Evolutionary conservation across 2,329 filamentous ascomycete genomes (phyloP).

Genomic region (Rutstroemia sydowiana): DNA sequence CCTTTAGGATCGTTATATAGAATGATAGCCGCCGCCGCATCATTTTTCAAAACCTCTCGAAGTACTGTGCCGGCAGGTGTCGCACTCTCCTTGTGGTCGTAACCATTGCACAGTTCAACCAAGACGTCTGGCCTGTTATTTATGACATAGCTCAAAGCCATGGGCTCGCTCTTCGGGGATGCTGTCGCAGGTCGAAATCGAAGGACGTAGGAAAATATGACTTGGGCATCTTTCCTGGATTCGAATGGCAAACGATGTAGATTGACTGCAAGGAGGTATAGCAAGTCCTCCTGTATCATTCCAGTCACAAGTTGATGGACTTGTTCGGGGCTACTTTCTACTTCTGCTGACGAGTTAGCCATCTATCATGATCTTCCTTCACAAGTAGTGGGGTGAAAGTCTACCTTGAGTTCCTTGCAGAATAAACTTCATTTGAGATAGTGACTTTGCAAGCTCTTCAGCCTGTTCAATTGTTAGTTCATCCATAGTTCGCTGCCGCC

Average conservation of each 20-base stretch:
- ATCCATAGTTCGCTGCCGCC: constrained; percentile 6
- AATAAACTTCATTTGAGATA: constrained; percentile 85
- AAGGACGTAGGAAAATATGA: constrained; percentile 92
- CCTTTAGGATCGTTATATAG: constrained; percentile 82
- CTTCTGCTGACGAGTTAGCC: constrained; percentile 48
- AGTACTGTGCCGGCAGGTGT: constrained; percentile 86
- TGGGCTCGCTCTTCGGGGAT: constrained; percentile 64
- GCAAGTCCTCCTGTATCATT: constrained; percentile 81
- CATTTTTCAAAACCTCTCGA: constrained; percentile 81
- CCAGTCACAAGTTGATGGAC: constrained; percentile 78
- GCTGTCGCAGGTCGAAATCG: constrained; percentile 71
- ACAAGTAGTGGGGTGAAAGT: constrained; percentile 14
- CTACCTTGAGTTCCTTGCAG: constrained; percentile 89
- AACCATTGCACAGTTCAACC: constrained; percentile 80
- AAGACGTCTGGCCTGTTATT: constrained; percentile 81
- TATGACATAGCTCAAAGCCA: constrained; percentile 83
- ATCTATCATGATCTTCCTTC: neutral
- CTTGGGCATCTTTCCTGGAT: constrained; percentile 89
- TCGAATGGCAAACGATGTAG: constrained; percentile 89
- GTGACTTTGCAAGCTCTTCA: constrained; percentile 79
- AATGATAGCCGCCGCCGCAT: constrained; percentile 83
- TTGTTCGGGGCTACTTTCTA: constrained; percentile 79
- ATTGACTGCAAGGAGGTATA: constrained; percentile 74
- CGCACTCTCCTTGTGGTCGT: constrained; percentile 83
- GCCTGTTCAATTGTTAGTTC: constrained; percentile 43